Evolutionary conservation across 148 eudicot genomes (phyloP), one percentile per base, ranked within the genome.

Genomic region (Silene uniflora): DNA sequence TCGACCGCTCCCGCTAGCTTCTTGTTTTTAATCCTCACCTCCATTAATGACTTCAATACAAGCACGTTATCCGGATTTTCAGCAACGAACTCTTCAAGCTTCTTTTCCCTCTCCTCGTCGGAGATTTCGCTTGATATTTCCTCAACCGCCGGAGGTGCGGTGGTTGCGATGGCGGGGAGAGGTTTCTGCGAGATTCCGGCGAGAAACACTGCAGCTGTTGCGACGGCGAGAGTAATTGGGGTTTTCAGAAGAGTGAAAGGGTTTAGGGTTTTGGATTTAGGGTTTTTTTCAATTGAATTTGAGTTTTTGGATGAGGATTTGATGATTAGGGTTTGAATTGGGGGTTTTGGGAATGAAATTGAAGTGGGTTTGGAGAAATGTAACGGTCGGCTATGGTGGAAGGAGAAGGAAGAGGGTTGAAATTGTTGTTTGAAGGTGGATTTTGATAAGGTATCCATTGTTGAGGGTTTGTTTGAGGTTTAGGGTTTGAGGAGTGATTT

Each of bases 201-300:
- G 62, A 88, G 79, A 80, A 92, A 77, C 46, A 90, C 22, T 3
- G 91, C 88, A 24, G 91, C 73, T 79, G 90, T 83, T 10, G 90
- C 75, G 12, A 86, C 80, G 7, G 87, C 84, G 19, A 90, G 49
- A 32, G 85, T 71, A 12, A 86, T 63, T 29, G 93, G 80, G 58
- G 85, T 73, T 77, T 87, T 90, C 73, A 90, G 78, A 63, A 83
- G 29, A 67, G 85, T 70, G 21, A 82, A 75, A 10, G 69, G 79
- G 74, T 70, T 77, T 60, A 62, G 75, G n/a, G 75, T 63, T 3
- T 71, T 69, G 22, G 75, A 59, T 3, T 71, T 69, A n/a, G 81
- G 74, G 55, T 68, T 32, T 44, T 60, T 14, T 14, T 56, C 58
- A 25, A 61, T 58, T 22, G n/a, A 62, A 18, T 18, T 29, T 19